phyloP scores from a whole-genome alignment of 2,329 filamentous ascomycete species.

The Trichoderma oligosporum region DNA sequence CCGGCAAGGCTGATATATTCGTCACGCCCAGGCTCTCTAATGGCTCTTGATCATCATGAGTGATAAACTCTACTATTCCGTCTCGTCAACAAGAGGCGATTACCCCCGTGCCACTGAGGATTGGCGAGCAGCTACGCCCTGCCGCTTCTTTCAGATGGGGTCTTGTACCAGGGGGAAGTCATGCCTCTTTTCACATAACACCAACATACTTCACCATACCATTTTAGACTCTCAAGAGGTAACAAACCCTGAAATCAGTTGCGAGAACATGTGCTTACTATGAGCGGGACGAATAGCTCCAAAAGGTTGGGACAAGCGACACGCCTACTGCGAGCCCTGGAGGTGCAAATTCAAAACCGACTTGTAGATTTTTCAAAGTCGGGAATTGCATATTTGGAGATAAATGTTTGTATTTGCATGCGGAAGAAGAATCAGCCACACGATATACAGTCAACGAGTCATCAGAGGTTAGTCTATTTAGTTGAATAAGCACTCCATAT shows the following conservation, averaged over 20 bases:
- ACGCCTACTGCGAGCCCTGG: not conserved
- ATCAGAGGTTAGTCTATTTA: not conserved
- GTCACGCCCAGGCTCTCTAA: too few species aligned
- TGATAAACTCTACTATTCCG: not conserved
- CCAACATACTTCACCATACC: too few species aligned
- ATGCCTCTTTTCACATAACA: not conserved
- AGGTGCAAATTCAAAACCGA: not conserved
- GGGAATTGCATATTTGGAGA: conserved; percentile 9
- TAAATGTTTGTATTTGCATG: not conserved
- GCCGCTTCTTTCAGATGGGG: conserved; percentile 9
- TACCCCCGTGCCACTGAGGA: not conserved
- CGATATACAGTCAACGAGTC: not conserved
- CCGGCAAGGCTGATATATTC: not conserved
- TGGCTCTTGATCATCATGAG: not conserved
- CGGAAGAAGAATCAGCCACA: not conserved
- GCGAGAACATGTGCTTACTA: not conserved
- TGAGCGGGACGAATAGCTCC: not conserved
- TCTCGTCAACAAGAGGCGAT: not conserved
- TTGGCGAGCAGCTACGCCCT: not conserved
- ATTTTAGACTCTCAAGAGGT: not conserved
- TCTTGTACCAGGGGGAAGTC: not conserved
- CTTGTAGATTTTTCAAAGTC: not conserved
- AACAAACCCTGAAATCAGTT: not conserved
- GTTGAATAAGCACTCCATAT: not conserved
- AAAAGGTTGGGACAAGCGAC: not conserved